Base-by-base conservation (phyloP, 106 monocot species). In the Dendrobium catenatum region DNA sequence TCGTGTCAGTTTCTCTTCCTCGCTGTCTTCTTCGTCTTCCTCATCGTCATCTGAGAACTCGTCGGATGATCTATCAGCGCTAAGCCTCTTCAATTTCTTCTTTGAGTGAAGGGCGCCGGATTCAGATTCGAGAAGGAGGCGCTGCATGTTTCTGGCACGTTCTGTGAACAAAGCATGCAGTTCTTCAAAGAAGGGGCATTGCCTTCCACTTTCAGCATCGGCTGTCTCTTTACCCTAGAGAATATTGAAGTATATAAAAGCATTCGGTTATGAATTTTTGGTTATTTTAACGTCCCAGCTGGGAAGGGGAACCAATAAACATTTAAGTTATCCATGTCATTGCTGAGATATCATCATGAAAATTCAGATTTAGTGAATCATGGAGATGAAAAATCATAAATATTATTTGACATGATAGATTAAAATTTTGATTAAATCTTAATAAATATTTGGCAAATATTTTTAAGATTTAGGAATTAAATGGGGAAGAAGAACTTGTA, bases 121-220 rank as follows among this genome's bases (percentile, higher is more conserved):
- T 85, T 94, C 94, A 1, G 96, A 89, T 66, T 99, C 90, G 0
- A 93, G 86, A 54, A 99, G 95, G 40, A 86, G 84, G 0, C 86
- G 88, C 54, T 95, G 95, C 98, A 91, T 99, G 73, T 58, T 90
- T 59, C 80, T 89, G 22, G 88, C 93, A 17, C 93, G 83, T 81
- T 99, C 98, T 9, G 79, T 87, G 86, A 99, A 95, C 24, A 99
- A 80, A 4, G 95, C 88, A 76, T 95, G 91, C 37, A 95, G 82
- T 85, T 99, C 98, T 7, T 99, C 93, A 59, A 99, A 99, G 89
- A 93, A 99, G 6, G 98, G 98, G 80, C 93, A 95, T 6, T 91
- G 93, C 31, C 87, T 89, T 40, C 91, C 89, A 55, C 73, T 88
- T 10, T 99, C 93, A 31, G 92, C 92, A 85, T 93, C 98, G 26